These are phyloP conservation scores for Cephalotrichum gorgonifer DNA, from an alignment of 2,329 filamentous ascomycete species.

Conservation along the genomic window DNA sequence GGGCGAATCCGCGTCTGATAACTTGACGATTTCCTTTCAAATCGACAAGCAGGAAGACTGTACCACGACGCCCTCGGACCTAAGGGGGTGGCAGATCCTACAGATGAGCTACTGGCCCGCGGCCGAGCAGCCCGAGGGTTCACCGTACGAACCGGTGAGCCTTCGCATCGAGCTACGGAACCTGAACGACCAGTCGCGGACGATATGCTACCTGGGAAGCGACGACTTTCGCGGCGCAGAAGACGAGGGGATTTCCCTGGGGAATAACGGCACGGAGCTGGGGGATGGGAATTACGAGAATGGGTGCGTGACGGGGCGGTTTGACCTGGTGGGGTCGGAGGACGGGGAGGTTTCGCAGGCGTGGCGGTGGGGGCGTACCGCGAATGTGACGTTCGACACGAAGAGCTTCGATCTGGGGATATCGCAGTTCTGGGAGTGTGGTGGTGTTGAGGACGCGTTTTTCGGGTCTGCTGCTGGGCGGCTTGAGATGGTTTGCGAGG, in stretches of 20 bases:
- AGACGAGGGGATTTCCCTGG: not conserved
- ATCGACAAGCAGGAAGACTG: constrained; percentile 1
- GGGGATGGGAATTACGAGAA: not conserved
- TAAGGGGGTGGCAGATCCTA: not conserved
- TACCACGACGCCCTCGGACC: not conserved
- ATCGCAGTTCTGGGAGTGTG: not conserved
- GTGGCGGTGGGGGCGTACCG: not conserved
- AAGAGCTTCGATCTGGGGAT: not conserved
- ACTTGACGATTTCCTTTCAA: not conserved
- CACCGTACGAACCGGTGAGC: not conserved
- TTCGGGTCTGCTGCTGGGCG: not conserved
- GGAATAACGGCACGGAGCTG: not conserved
- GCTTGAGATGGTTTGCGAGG: not conserved
- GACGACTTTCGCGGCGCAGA: not conserved
- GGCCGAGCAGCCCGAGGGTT: not conserved
- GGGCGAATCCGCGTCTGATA: not conserved
- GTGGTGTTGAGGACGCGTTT: not conserved
- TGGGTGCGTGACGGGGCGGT: not conserved
- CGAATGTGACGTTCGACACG: not conserved
- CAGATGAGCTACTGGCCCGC: not conserved
- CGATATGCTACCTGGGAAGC: not conserved
- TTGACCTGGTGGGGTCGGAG: not conserved
- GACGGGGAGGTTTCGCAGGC: not conserved
- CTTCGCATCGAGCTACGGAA: not conserved
- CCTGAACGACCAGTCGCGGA: not conserved